Evolutionary conservation across 2,329 filamentous ascomycete species (phyloP).

Genomic region (Ploettnerulaceae sp.): DNA sequence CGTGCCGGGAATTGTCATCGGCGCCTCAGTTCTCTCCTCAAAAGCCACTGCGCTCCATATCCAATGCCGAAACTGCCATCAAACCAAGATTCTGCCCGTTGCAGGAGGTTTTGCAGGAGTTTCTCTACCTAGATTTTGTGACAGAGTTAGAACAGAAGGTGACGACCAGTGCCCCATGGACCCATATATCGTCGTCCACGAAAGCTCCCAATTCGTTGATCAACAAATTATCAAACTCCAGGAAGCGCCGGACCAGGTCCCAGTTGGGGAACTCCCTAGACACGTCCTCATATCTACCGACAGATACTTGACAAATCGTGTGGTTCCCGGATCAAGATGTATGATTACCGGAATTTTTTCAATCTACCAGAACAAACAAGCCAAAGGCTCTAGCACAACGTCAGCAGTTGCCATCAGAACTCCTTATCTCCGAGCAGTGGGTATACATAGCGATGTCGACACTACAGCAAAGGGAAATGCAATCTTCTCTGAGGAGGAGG

Average conservation of each 20-base stretch:
- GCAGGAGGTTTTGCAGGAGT: conserved; percentile 84
- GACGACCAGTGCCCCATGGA: conserved; percentile 86
- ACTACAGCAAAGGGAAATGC: conserved; percentile 81
- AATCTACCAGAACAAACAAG: conserved; percentile 90
- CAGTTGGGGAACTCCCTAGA: conserved; percentile 89
- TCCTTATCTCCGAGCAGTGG: conserved; percentile 87
- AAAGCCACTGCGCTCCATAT: conserved; percentile 86
- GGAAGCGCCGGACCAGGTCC: conserved; percentile 94
- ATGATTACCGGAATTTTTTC: conserved; percentile 97
- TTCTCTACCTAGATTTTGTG: conserved; percentile 76
- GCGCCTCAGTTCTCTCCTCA: conserved; percentile 91
- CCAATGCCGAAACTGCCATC: conserved; percentile 81
- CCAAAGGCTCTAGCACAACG: conserved; percentile 66
- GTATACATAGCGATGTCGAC: conserved; percentile 85
- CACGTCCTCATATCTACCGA: conserved; percentile 97
- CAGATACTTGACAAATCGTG: conserved; percentile 88
- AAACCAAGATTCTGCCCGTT: conserved; percentile 65
- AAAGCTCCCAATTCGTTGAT: conserved; percentile 91
- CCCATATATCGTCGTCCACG: conserved; percentile 92
- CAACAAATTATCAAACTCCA: conserved; percentile 98
- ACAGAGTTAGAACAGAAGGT: conserved; percentile 55
- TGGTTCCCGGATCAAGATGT: conserved; percentile 91
- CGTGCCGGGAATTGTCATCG: conserved; percentile 96
- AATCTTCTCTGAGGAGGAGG: conserved; percentile 88
- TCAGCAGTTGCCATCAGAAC: conserved; percentile 92